Base-by-base conservation (phyloP, 2,329 filamentous ascomycete species). In the Aspergillus floridensis region DNA sequence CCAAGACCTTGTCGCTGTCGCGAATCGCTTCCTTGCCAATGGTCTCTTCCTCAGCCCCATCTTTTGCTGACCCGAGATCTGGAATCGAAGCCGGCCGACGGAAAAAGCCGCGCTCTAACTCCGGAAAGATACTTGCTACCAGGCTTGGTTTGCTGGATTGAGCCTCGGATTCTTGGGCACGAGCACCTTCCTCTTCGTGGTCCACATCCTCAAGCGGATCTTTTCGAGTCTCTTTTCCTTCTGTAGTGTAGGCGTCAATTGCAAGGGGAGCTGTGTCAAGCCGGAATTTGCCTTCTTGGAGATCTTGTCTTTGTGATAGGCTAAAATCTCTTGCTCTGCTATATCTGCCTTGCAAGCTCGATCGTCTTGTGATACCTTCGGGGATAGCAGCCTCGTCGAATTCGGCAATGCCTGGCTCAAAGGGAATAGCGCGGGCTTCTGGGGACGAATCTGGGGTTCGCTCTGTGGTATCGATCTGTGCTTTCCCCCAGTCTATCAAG, bases 1-100 rank as follows among this genome's bases (percentile, higher is more conserved):
- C 80, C 61, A 72, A 73, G 59, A 79, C 71, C 62, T 78, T 73
- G 63, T 74, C 79, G 63, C 76, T 79, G 59, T 81, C 79, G 61
- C 79, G 76, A 69, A 77, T 73, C 54, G 68, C 64, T 67, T 66
- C 62, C 57, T 60, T 60, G 47, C 66, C 68, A 63, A 62, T 56
- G 57, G 72, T 70, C 73, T 75, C 70, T 75, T 78, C 70, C 72
- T 76, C 69, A 70, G 71, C 71, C 72, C 75, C 63, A 72, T 74
- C 70, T 72, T 76, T 74, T 72, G 66, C 66, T 63, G 65, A 66
- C 66, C 62, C 57, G 51, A 64, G 54, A 49, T 60, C 55, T 48
- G 66, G 63, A 24, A 64, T 63, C 41, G 68, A 52, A 29, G 59
- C 64, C 38, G 68, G 65, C 56, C 68, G 66, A 16, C 69, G 68